phyloP scores from a whole-genome alignment of 2,329 filamentous ascomycete genomes.

The Beauveria australis region DNA sequence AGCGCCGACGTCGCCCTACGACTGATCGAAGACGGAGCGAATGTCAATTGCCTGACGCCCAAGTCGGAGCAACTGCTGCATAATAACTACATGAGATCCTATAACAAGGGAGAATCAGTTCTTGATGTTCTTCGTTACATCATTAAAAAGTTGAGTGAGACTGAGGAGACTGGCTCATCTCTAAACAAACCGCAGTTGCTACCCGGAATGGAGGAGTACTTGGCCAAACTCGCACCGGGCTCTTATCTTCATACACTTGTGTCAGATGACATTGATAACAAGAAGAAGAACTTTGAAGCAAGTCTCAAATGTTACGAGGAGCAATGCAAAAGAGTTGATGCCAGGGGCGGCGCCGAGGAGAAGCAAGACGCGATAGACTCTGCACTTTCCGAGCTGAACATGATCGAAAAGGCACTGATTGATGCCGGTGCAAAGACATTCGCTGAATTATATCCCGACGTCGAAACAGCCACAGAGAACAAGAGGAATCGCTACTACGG shows the following conservation, averaged over 20 bases:
- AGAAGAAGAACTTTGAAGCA: slow-evolving; percentile 25
- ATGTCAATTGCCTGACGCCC: slow-evolving; percentile 52
- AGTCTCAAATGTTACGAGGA: slow-evolving; percentile 22
- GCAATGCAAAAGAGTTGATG: slow-evolving; percentile 8
- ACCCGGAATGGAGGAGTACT: slow-evolving; percentile 41
- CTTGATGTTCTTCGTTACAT: slow-evolving; percentile 53
- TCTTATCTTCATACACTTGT: slow-evolving; percentile 54
- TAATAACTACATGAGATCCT: slow-evolving; percentile 23
- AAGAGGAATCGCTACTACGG: slow-evolving; percentile 3
- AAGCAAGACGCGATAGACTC: slow-evolving; percentile 49
- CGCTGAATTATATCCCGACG: slow-evolving; percentile 51
- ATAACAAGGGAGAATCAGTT: slow-evolving; percentile 37
- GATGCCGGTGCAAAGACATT: slow-evolving; percentile 59
- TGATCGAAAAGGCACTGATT: slow-evolving; percentile 46
- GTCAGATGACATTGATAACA: slow-evolving; percentile 27
- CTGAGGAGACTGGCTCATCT: slow-evolving; percentile 9
- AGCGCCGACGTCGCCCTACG: slow-evolving; percentile 40
- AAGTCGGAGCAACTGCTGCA: slow-evolving; percentile 27
- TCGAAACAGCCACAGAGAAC: slow-evolving; percentile 20
- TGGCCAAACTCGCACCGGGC: slow-evolving; percentile 39
- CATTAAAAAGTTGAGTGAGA: slow-evolving; percentile 36
- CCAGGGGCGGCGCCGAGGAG: slow-evolving; percentile 28
- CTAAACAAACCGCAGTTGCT: slow-evolving; percentile 20
- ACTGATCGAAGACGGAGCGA: slow-evolving; percentile 55
- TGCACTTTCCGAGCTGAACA: slow-evolving; percentile 42